These are phyloP conservation scores for Neurospora sp. DNA, from an alignment of 495 filamentous ascomycete species.

Conservation along the genomic window DNA sequence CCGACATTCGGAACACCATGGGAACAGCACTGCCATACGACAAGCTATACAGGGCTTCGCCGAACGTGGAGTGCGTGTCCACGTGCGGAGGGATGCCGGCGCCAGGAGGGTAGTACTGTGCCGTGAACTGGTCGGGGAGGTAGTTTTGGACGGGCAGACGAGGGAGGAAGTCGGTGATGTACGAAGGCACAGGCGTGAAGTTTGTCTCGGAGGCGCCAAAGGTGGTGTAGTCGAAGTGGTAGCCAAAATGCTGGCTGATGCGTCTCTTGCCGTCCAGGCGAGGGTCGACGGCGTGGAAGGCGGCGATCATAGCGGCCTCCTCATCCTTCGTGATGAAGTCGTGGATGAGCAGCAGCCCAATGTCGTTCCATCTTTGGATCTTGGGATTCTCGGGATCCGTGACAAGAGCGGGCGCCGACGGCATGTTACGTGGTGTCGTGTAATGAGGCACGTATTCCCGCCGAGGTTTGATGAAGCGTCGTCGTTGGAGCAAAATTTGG, in stretches of 20 bases:
- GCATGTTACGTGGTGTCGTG: not conserved
- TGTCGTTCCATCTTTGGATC: conserved; percentile 13
- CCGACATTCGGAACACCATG: conserved; percentile 18
- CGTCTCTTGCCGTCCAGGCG: conserved; percentile 7
- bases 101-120: conserved; percentile 26
- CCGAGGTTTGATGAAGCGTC: not conserved
- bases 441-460: not conserved
- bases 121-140: conserved; percentile 25
- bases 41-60: conserved; percentile 22
- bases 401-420: not conserved
- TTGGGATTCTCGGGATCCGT: conserved; percentile 11
- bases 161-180: conserved; percentile 16
- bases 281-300: conserved; percentile 15
- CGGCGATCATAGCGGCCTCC: conserved; percentile 17
- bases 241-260: conserved; percentile 21
- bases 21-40: conserved; percentile 20
- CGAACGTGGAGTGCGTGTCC: conserved; percentile 25
- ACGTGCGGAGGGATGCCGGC: conserved; percentile 26
- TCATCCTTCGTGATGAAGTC: conserved; percentile 19
- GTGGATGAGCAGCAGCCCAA: conserved; percentile 19
- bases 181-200: conserved; percentile 16
- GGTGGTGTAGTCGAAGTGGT: conserved; percentile 28
- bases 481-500: not conserved
- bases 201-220: conserved; percentile 17
- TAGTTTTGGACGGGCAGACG: conserved; percentile 15